Conservation (phyloP, 345 rosid species). For the Bruguiera sexangula region DNA sequence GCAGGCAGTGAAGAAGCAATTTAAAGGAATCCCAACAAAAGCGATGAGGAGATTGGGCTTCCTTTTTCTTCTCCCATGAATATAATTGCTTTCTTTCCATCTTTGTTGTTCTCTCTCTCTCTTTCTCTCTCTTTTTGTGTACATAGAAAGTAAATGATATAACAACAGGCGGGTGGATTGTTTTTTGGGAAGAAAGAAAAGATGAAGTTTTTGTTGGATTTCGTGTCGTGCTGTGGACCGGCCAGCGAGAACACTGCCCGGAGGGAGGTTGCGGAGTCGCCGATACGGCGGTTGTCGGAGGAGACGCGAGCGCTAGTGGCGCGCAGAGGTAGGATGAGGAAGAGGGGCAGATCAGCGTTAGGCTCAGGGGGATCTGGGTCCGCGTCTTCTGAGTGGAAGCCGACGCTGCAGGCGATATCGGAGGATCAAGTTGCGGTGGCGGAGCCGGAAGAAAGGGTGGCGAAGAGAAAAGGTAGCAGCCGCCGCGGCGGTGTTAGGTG, state of each 20-base stretch:
- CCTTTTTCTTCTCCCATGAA: too few species aligned
- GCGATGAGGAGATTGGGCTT: too few species aligned
- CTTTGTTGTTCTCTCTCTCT: not conserved
- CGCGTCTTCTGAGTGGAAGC: conserved; percentile 50
- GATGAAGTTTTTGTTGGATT: conserved; percentile 53
- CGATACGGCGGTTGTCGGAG: conserved; percentile 15
- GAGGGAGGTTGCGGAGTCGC: not conserved
- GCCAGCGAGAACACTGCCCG: conserved; percentile 5
- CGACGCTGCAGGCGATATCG: conserved; percentile 52
- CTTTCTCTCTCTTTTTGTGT: not conserved
- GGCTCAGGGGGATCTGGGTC: conserved; percentile 3
- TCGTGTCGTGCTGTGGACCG: conserved; percentile 44
- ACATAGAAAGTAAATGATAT: not conserved
- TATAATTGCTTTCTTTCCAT: too few species aligned
- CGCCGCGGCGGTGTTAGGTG: not conserved
- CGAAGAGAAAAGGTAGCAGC: conserved; percentile 18
- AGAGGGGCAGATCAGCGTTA: conserved; percentile 14
- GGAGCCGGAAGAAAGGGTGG: conserved; percentile 5
- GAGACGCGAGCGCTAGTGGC: conserved; percentile 29
- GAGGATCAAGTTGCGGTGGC: conserved; percentile 41
- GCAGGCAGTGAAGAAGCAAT: too few species aligned
- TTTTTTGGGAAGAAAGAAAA: too few species aligned
- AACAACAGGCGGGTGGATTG: too few species aligned
- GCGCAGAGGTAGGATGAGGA: conserved; percentile 5
- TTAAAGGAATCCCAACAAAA: too few species aligned